Percentiles rank a stretch among this genome's conserved stretches.
Evolutionary conservation across 148 eudicot species (phyloP).

Genomic region (Rhododendron ovatum): DNA sequence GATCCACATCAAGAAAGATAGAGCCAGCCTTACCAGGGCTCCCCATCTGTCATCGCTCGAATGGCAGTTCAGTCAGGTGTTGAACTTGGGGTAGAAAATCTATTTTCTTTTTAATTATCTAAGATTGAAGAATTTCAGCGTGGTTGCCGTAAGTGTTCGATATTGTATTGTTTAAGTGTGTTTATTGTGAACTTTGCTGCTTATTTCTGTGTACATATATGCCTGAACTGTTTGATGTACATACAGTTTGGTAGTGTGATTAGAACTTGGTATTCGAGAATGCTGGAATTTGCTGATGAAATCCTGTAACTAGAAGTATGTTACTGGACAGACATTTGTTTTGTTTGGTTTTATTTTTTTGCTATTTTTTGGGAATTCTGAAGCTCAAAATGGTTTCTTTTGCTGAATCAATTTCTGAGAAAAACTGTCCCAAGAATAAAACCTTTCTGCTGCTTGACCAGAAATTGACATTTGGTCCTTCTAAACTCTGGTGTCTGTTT

Average conservation of each 20-base stretch:
- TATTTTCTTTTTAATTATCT: neutral
- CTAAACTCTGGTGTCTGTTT: too few relatives aligned
- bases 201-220: neutral
- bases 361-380: neutral
- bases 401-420: too few relatives aligned
- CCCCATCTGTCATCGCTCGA: constrained; percentile 15
- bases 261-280: neutral
- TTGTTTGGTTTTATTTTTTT: too few relatives aligned
- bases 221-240: neutral
- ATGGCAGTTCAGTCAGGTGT: constrained; percentile 9
- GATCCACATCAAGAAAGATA: constrained; percentile 42
- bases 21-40: constrained; percentile 6
- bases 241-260: neutral
- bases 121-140: neutral
- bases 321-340: neutral
- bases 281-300: neutral
- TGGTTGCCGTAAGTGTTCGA: neutral
- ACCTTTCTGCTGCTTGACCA: too few relatives aligned
- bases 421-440: too few relatives aligned
- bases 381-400: neutral
- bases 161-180: neutral
- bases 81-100: constrained; percentile 13
- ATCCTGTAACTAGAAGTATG: neutral
- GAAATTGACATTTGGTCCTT: too few relatives aligned
- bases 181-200: neutral